Conservation (phyloP, 192 early-diverging fungal species). For the Gaertneriomyces semiglobifer region DNA sequence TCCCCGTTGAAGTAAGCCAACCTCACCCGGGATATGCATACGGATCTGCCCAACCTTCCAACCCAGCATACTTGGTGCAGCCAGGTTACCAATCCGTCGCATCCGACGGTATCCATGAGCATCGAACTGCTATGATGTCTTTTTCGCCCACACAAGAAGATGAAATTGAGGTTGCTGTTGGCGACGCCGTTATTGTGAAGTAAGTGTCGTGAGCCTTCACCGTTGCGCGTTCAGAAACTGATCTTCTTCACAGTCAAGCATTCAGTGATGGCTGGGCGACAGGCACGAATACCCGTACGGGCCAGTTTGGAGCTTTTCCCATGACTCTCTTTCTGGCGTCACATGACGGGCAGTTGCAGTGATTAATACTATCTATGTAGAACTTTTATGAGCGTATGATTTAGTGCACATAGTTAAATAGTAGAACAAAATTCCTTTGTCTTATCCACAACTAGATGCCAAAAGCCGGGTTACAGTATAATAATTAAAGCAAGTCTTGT, state of each 20-base stretch:
- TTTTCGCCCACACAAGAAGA: slow-evolving; percentile 17
- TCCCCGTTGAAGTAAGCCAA: background rate
- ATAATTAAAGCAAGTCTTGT: slow-evolving; percentile 1
- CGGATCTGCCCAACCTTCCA: background rate
- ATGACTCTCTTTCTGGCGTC: slow-evolving; percentile 7
- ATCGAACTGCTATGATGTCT: slow-evolving; percentile 1
- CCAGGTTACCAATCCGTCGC: background rate
- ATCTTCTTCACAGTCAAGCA: slow-evolving; percentile 9
- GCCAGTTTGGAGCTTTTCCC: slow-evolving; percentile 20
- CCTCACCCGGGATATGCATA: background rate
- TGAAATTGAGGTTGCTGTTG: slow-evolving; percentile 16
- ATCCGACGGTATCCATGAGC: no score
- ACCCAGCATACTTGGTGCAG: background rate
- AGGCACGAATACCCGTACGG: slow-evolving; percentile 19
- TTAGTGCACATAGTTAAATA: no score
- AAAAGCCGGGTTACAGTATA: no score
- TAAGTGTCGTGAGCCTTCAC: slow-evolving; percentile 8
- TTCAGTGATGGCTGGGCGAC: slow-evolving; percentile 28
- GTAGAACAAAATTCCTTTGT: no score
- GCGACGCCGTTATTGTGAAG: slow-evolving; percentile 15
- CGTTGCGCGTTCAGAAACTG: background rate
- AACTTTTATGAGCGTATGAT: no score
- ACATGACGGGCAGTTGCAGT: no score
- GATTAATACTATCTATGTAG: no score
- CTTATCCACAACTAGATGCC: no score